phyloP scores from a whole-genome alignment of 1,284 basidiomycete species.

The Phaffia rhodozyma region DNA sequence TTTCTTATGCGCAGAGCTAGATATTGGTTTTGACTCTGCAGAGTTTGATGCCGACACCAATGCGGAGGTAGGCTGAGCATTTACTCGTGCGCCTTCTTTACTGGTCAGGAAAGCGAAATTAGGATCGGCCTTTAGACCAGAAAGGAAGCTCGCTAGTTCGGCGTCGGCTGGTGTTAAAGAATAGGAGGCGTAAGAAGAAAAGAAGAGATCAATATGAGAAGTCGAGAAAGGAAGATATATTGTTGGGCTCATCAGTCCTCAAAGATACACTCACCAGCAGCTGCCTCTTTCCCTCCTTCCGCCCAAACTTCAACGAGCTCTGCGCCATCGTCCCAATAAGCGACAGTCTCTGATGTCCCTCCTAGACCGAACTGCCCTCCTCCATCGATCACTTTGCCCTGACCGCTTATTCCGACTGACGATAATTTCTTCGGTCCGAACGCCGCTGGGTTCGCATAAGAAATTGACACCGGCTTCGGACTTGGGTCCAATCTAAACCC shows the following conservation, averaged over 20 bases:
- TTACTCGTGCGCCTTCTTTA: neutral
- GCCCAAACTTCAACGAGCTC: conserved; percentile 47
- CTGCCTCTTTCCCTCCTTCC: conserved; percentile 10
- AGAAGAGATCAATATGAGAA: neutral
- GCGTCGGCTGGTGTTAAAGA: neutral
- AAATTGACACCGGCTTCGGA: conserved; percentile 69
- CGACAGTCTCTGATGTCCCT: conserved; percentile 35
- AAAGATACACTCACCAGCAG: neutral
- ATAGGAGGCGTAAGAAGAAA: neutral
- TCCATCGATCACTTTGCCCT: conserved; percentile 42
- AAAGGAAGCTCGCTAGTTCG: conserved; percentile 2
- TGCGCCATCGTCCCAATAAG: conserved; percentile 70
- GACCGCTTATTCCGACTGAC: conserved; percentile 50
- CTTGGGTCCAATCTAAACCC: conserved; percentile 60
- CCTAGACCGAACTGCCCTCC: neutral
- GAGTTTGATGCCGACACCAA: neutral
- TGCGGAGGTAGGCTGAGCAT: neutral
- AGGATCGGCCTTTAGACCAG: neutral
- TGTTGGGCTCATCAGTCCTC: neutral
- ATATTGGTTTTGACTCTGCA: neutral
- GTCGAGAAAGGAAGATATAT: neutral
- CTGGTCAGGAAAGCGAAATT: neutral
- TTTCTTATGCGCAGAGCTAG: conserved; percentile 1
- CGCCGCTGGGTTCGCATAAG: conserved; percentile 73
- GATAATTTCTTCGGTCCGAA: conserved; percentile 41